Conservation (phyloP, 2,329 filamentous ascomycete species). For the Aspergillus brasiliensis region DNA sequence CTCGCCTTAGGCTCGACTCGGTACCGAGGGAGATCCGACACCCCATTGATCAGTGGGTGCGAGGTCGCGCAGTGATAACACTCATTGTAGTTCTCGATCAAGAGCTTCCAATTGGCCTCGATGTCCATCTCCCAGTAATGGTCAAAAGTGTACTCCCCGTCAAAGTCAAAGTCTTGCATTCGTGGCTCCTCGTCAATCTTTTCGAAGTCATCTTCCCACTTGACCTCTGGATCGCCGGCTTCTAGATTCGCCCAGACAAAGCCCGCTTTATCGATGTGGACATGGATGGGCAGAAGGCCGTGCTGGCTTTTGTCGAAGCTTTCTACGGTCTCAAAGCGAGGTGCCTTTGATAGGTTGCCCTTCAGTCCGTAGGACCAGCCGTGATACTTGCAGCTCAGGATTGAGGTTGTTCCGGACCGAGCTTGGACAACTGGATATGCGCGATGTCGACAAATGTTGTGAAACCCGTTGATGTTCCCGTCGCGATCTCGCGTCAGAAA, state of each 20-base stretch:
- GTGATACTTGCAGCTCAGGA: slow-evolving; percentile 28
- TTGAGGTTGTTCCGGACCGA: slow-evolving; percentile 17
- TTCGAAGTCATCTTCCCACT: slow-evolving; percentile 23
- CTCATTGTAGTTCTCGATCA: slow-evolving; percentile 31
- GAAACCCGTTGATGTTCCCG: slow-evolving; percentile 21
- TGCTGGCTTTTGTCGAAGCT: slow-evolving; percentile 23
- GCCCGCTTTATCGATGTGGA: slow-evolving; percentile 23
- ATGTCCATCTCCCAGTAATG: slow-evolving; percentile 29
- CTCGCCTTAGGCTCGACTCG: slow-evolving; percentile 52
- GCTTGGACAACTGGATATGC: slow-evolving; percentile 20
- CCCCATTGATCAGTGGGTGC: slow-evolving; percentile 26
- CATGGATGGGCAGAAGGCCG: slow-evolving; percentile 23
- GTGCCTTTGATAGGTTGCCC: slow-evolving; percentile 28
- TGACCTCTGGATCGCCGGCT: slow-evolving; percentile 19
- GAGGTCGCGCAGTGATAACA: slow-evolving; percentile 31
- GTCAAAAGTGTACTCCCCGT: slow-evolving; percentile 24
- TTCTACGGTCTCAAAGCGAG: slow-evolving; percentile 23
- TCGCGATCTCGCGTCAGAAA: slow-evolving; percentile 12
- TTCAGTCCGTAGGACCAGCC: slow-evolving; percentile 30
- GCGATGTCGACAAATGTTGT: slow-evolving; percentile 30
- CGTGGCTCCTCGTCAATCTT: slow-evolving; percentile 23
- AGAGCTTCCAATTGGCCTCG: slow-evolving; percentile 27
- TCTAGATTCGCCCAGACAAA: slow-evolving; percentile 31
- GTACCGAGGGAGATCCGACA: slow-evolving; percentile 60
- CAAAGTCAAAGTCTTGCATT: slow-evolving; percentile 28